Percentiles rank a stretch among this genome's conserved stretches.
phyloP scores from a whole-genome alignment of 768 basidiomycete genomes.

The Melanogaster broomeanus region DNA sequence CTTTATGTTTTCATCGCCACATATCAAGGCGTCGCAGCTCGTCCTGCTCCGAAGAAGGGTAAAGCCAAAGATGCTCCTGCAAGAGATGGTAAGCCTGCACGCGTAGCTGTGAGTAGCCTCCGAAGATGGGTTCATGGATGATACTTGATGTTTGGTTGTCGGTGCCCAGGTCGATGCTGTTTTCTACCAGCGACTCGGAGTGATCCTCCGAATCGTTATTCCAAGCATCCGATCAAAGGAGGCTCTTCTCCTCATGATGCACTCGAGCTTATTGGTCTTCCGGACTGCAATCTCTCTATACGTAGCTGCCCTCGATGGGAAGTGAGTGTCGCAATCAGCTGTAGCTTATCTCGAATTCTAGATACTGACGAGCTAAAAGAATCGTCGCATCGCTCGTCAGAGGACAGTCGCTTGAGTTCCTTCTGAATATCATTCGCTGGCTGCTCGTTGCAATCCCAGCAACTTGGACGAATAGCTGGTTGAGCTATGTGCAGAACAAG shows the following conservation, averaged over 20 bases:
- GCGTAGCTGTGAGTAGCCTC: constrained; percentile 62
- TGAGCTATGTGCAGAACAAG: constrained; percentile 92
- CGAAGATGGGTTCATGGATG: not conserved
- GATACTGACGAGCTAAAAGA: constrained; percentile 39
- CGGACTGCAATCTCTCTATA: constrained; percentile 92
- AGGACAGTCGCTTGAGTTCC: constrained; percentile 75
- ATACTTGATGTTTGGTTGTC: not conserved
- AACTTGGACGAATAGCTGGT: constrained; percentile 91
- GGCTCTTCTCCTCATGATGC: constrained; percentile 82
- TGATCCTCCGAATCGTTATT: constrained; percentile 84
- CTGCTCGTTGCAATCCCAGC: constrained; percentile 90
- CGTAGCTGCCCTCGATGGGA: constrained; percentile 92
- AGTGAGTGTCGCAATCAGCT: constrained; percentile 45
- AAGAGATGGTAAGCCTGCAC: constrained; percentile 46
- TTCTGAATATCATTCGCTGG: constrained; percentile 87
- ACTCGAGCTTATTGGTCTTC: constrained; percentile 86
- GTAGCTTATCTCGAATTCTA: not conserved
- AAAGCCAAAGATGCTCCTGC: constrained; percentile 22
- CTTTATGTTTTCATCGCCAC: constrained; percentile 69
- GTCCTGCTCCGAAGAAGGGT: constrained; percentile 31
- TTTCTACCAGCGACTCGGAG: constrained; percentile 80
- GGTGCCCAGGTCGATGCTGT: constrained; percentile 76
- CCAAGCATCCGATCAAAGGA: constrained; percentile 86
- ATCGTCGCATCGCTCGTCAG: constrained; percentile 96
- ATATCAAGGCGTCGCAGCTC: constrained; percentile 55